These are phyloP conservation scores for Pleurotus tuber-regium DNA, from an alignment of 768 basidiomycete genomes.

Conservation along the genomic window DNA sequence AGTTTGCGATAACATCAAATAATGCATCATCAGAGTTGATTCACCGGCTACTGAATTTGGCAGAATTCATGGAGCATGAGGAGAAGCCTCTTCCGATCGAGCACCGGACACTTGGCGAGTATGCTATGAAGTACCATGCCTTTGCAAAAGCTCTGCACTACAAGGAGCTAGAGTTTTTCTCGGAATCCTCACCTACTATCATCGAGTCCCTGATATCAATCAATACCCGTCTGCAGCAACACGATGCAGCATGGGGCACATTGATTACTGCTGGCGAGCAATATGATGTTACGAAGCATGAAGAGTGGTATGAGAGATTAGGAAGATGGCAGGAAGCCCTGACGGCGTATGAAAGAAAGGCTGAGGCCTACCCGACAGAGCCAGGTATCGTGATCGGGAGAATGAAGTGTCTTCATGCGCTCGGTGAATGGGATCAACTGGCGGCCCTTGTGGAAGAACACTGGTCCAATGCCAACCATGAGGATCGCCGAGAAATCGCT, in stretches of 20 bases:
- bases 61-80: conserved; percentile 99
- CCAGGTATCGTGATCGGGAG: conserved; percentile 82
- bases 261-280: conserved; percentile 86
- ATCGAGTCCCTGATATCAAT: conserved; percentile 95
- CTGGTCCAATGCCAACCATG: conserved; percentile 81
- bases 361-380: conserved; percentile 68
- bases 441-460: conserved; percentile 82
- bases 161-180: conserved; percentile 96
- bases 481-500: conserved; percentile 87
- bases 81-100: conserved; percentile 95
- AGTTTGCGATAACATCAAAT: conserved; percentile 76
- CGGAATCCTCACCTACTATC: conserved; percentile 84
- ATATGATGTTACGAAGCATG: conserved; percentile 89
- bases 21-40: conserved; percentile 85
- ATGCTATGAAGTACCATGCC: conserved; percentile 89
- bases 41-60: conserved; percentile 87
- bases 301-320: conserved; percentile 97
- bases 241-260: conserved; percentile 97
- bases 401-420: conserved; percentile 94
- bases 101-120: conserved; percentile 88
- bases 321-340: conserved; percentile 96
- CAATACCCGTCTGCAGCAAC: conserved; percentile 95
- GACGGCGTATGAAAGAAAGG: conserved; percentile 77
- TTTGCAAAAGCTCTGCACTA: conserved; percentile 98
- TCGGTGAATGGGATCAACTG: conserved; percentile 96